Evolutionary conservation across 768 basidiomycete genomes (phyloP).

Genomic region (Boletus rubescentipes): DNA sequence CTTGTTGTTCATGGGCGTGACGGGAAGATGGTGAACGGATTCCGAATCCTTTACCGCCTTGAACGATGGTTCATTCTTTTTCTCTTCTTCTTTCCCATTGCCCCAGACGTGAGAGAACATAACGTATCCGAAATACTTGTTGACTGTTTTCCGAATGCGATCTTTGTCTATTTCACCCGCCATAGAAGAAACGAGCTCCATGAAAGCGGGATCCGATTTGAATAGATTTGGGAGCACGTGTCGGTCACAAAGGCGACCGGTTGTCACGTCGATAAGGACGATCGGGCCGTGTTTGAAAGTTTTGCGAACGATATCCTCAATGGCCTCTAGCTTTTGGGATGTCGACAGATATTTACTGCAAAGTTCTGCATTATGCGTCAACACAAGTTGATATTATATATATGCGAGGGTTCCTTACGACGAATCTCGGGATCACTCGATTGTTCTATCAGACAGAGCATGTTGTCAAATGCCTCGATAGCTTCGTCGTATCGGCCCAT

Average conservation of each 20-base stretch:
- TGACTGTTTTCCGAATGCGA: not conserved
- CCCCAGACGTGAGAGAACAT: conserved; percentile 1
- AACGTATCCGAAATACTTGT: not conserved
- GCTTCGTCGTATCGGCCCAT: not conserved
- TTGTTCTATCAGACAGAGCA: not conserved
- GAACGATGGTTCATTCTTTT: not conserved
- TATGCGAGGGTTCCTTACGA: not conserved
- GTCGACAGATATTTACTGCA: not conserved
- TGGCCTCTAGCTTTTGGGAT: not conserved
- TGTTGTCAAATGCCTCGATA: not conserved
- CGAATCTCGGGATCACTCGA: not conserved
- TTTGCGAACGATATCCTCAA: not conserved
- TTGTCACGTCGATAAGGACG: not conserved
- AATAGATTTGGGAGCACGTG: not conserved
- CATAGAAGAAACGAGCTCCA: not conserved
- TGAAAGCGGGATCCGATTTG: not conserved
- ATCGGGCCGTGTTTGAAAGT: not conserved
- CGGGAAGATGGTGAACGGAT: not conserved
- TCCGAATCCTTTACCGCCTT: not conserved
- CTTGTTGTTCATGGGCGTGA: not conserved
- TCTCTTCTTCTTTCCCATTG: not conserved
- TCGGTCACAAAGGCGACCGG: not conserved
- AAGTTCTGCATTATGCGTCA: not conserved
- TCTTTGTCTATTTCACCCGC: not conserved
- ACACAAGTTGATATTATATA: too few species aligned